Percentiles rank a stretch among this genome's conserved stretches.
Evolutionary conservation across 495 filamentous ascomycete species (phyloP).

Genomic region (Lichenothelia convexa): DNA sequence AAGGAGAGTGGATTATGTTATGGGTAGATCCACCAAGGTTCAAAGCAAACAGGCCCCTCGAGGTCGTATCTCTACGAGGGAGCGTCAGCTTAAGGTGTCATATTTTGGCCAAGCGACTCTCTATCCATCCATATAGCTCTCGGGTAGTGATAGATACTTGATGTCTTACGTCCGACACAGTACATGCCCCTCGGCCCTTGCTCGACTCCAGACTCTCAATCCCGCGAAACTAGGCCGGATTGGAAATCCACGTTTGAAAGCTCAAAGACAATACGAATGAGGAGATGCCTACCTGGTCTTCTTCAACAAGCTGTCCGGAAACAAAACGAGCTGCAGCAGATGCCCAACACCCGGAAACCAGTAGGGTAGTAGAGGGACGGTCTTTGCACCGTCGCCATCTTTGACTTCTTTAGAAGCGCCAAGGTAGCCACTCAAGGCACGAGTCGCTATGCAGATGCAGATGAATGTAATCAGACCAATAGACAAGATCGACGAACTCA

Average conservation of each 20-base stretch:
- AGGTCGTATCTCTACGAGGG: slow-evolving; percentile 22
- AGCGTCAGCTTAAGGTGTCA: too few species aligned
- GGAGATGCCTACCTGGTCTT: slow-evolving; percentile 15
- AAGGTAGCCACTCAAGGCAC: slow-evolving; percentile 8
- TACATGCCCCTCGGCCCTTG: too few species aligned
- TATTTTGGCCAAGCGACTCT: too few species aligned
- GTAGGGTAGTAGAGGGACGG: slow-evolving; percentile 32
- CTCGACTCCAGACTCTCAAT: too few species aligned
- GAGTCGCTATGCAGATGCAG: slow-evolving; percentile 8
- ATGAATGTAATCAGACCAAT: slow-evolving; percentile 1
- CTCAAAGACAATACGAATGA: too few species aligned
- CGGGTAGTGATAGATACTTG: too few species aligned
- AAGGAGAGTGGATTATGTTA: slow-evolving; percentile 32
- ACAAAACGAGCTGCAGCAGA: slow-evolving; percentile 27
- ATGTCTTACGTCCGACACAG: slow-evolving; percentile 3
- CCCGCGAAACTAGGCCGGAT: too few species aligned
- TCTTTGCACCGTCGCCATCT: slow-evolving; percentile 8
- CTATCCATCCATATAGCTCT: too few species aligned
- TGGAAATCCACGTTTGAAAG: too few species aligned
- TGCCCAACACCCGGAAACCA: slow-evolving; percentile 43
- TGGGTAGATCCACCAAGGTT: slow-evolving; percentile 30
- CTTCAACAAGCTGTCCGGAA: slow-evolving; percentile 25
- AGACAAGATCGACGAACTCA: not conserved
- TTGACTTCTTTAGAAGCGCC: not conserved
- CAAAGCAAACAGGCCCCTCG: slow-evolving; percentile 32